Evolutionary conservation across 345 rosid species (phyloP).

Genomic region (Euphorbia lathyris): DNA sequence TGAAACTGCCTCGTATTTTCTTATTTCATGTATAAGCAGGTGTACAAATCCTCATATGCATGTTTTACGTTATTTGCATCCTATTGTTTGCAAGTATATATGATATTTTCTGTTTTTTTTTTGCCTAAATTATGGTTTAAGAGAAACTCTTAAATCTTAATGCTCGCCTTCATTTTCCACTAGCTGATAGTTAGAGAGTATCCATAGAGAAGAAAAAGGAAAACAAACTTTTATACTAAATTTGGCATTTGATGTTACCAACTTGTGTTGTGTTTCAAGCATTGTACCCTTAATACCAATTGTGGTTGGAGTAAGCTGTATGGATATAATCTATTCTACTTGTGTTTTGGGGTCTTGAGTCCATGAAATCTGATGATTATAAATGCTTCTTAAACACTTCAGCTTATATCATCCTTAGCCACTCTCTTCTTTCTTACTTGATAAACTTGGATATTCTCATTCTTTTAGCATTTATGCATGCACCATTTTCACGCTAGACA

Average conservation of each 20-base stretch:
- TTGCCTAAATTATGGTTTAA: background rate
- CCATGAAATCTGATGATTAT: background rate
- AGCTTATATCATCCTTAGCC: background rate
- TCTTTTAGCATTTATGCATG: background rate
- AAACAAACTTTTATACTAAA: too few species aligned
- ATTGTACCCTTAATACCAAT: background rate
- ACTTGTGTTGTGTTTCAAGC: too few species aligned
- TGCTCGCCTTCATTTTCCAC: too few species aligned
- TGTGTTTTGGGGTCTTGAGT: background rate
- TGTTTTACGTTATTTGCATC: conserved; percentile 1
- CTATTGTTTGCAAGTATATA: background rate
- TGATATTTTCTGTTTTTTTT: background rate
- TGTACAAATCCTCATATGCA: background rate
- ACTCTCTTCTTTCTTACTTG: background rate
- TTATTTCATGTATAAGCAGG: background rate
- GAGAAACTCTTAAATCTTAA: too few species aligned
- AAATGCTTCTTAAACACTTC: background rate
- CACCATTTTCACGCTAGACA: background rate
- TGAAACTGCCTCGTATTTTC: background rate
- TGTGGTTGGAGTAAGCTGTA: background rate
- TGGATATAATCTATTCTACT: background rate
- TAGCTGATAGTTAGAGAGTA: too few species aligned
- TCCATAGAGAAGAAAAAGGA: too few species aligned
- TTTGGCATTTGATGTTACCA: too few species aligned
- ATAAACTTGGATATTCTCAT: background rate